Conservation (phyloP, 768 basidiomycete genomes). For the Leccinum obscurum region DNA sequence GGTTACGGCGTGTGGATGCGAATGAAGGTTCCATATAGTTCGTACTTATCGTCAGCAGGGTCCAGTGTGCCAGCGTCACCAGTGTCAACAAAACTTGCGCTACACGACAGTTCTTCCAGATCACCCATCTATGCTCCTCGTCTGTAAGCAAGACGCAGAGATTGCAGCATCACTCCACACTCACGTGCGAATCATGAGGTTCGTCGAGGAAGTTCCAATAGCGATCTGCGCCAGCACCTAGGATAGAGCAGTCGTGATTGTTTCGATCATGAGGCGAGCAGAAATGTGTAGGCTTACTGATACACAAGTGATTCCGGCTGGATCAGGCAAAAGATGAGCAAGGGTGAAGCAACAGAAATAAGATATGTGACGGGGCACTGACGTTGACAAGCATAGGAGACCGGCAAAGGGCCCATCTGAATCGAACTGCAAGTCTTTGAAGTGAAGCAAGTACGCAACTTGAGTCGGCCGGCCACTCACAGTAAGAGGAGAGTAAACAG, state of each 20-base stretch:
- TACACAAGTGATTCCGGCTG: neutral
- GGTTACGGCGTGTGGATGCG: neutral
- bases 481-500: constrained; percentile 15
- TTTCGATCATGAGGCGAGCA: neutral
- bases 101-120: constrained; percentile 23
- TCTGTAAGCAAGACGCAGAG: neutral
- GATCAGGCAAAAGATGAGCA: constrained; percentile 3
- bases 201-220: constrained; percentile 22
- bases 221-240: constrained; percentile 19
- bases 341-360: neutral
- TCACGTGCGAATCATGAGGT: constrained; percentile 33
- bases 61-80: constrained; percentile 25
- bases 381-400: constrained; percentile 15
- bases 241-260: neutral
- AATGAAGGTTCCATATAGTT: neutral
- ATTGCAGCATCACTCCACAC: neutral
- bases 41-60: constrained; percentile 17
- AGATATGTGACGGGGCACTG: constrained; percentile 8
- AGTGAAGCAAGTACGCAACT: neutral
- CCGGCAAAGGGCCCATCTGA: neutral
- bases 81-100: constrained; percentile 18
- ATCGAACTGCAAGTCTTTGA: constrained; percentile 6
- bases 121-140: constrained; percentile 24
- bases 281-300: constrained; percentile 7
- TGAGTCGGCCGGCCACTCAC: constrained; percentile 7